Percentiles rank a stretch among this genome's conserved stretches.
These are phyloP conservation scores for Ustilago crameri DNA, from an alignment of 1,284 basidiomycete genomes.

Conservation along the genomic window DNA sequence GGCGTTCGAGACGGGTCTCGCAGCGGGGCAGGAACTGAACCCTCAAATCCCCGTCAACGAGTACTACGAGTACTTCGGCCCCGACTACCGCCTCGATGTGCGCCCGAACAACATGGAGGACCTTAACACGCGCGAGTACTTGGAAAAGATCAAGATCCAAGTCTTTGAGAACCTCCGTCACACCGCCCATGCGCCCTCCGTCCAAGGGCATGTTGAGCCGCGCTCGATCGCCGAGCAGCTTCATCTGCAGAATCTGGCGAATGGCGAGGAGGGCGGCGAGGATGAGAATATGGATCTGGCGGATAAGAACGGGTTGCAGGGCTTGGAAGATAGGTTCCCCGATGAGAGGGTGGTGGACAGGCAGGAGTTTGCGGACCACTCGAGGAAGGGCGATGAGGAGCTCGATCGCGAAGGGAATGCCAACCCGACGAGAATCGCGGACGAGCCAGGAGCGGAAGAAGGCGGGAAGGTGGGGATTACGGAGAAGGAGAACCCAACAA, in stretches of 20 bases:
- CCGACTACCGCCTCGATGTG: conserved; percentile 96
- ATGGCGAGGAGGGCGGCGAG: conserved; percentile 42
- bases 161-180: conserved; percentile 77
- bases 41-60: conserved; percentile 71
- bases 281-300: conserved; percentile 45
- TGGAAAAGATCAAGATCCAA: conserved; percentile 90
- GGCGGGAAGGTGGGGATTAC: conserved; percentile 10
- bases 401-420: conserved; percentile 30
- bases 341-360: conserved; percentile 31
- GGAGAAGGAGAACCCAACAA: conserved; percentile 10
- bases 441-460: too few relatives aligned
- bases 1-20: conserved; percentile 97
- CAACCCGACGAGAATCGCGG: conserved; percentile 17
- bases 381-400: conserved; percentile 51
- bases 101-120: conserved; percentile 95
- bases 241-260: conserved; percentile 45
- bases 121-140: conserved; percentile 89
- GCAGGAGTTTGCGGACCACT: conserved; percentile 40
- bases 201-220: conserved; percentile 65
- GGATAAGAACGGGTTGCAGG: conserved; percentile 47
- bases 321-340: conserved; percentile 27
- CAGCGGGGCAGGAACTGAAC: conserved; percentile 91
- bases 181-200: conserved; percentile 55
- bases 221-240: conserved; percentile 35
- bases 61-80: conserved; percentile 98